phyloP scores from a whole-genome alignment of 2,329 filamentous ascomycete genomes.

The Apiospora sp. region DNA sequence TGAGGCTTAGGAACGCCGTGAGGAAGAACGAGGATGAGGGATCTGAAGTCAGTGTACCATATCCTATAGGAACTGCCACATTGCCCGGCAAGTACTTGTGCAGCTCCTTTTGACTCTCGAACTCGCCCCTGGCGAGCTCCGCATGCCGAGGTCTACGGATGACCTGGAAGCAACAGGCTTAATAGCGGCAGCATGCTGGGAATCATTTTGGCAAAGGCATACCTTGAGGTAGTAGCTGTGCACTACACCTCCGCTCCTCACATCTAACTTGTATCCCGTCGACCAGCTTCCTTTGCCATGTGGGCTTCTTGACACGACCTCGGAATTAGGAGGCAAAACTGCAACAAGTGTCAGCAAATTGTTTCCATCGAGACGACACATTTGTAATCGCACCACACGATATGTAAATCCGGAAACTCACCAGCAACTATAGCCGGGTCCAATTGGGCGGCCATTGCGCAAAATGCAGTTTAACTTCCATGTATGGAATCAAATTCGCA shows the following conservation, averaged over 20 bases:
- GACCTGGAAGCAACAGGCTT: constrained; percentile 24
- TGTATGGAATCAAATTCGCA: neutral
- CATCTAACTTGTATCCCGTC: constrained; percentile 28
- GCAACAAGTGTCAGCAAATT: neutral
- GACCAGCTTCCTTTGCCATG: constrained; percentile 26
- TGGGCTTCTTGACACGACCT: neutral
- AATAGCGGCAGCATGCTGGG: constrained; percentile 2
- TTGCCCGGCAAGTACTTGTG: constrained; percentile 31
- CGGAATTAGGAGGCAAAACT: neutral
- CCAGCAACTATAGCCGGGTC: neutral
- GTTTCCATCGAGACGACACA: neutral
- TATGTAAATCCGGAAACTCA: neutral
- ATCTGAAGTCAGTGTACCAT: constrained; percentile 26
- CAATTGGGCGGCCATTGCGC: neutral
- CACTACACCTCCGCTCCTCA: constrained; percentile 23
- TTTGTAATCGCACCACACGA: neutral
- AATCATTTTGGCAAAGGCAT: neutral
- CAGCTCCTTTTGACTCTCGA: constrained; percentile 34
- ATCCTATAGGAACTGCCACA: constrained; percentile 29
- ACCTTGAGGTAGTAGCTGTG: constrained; percentile 30
- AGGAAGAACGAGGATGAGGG: constrained; percentile 24
- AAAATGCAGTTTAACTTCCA: too few relatives aligned
- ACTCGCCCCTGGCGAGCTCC: constrained; percentile 33
- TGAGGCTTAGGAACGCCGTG: neutral
- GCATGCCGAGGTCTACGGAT: constrained; percentile 29